phyloP scores from a whole-genome alignment of 768 basidiomycete species.

The Xerocomus spinulosus region DNA sequence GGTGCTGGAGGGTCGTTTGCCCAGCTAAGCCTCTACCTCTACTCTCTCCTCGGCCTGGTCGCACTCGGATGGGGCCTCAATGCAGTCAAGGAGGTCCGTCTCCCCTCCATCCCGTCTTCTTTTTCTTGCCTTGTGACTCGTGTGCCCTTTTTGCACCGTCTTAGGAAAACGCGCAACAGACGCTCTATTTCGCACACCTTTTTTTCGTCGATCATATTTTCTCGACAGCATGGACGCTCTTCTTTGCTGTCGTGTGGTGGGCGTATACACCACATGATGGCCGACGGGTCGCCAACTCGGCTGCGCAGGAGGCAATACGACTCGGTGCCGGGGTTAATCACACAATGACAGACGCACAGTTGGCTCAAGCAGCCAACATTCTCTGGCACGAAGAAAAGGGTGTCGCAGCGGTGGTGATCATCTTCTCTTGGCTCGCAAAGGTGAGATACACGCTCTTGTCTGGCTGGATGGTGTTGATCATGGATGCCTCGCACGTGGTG shows the following conservation, averaged over 20 bases:
- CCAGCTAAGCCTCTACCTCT: slow-evolving; percentile 90
- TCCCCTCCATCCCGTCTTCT: background rate
- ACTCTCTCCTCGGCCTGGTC: slow-evolving; percentile 79
- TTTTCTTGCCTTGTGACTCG: slow-evolving; percentile 4
- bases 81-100: slow-evolving; percentile 76
- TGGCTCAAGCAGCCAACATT: slow-evolving; percentile 64
- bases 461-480: background rate
- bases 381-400: slow-evolving; percentile 93
- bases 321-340: slow-evolving; percentile 48
- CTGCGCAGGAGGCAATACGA: slow-evolving; percentile 85
- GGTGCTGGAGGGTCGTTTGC: slow-evolving; percentile 92
- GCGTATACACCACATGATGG: slow-evolving; percentile 90
- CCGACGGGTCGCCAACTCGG: slow-evolving; percentile 69
- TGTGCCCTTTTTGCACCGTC: too few relatives aligned
- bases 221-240: slow-evolving; percentile 86
- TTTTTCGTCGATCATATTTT: slow-evolving; percentile 91
- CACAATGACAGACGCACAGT: slow-evolving; percentile 59
- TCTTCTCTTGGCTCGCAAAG: slow-evolving; percentile 85
- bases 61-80: slow-evolving; percentile 84
- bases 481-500: background rate
- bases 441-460: slow-evolving; percentile 39
- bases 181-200: slow-evolving; percentile 85
- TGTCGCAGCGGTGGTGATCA: slow-evolving; percentile 68
- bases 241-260: slow-evolving; percentile 92
- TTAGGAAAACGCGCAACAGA: slow-evolving; percentile 89